phyloP scores from a whole-genome alignment of 179 eudicot genomes.

The Silene noctiflora region DNA sequence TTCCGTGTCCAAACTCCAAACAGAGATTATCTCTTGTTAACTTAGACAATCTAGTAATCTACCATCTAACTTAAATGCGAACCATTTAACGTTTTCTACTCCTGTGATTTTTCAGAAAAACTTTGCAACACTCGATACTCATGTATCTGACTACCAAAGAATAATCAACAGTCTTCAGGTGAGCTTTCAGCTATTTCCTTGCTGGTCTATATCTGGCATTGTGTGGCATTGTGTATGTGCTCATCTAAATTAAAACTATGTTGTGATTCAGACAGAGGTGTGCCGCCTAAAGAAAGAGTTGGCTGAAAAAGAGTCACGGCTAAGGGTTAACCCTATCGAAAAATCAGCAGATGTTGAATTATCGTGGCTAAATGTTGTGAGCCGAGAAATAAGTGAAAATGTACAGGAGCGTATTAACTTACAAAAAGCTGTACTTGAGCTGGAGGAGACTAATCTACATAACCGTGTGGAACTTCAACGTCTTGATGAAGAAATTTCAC shows the following conservation, averaged over 20 bases:
- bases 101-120: constrained; percentile 57
- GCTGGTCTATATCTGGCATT: constrained; percentile 3
- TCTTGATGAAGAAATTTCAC: constrained; percentile 76
- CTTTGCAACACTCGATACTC: constrained; percentile 61
- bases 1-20: not conserved
- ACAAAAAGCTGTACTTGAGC: constrained; percentile 80
- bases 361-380: constrained; percentile 61
- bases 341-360: constrained; percentile 63
- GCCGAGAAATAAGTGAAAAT: constrained; percentile 79
- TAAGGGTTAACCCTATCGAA: constrained; percentile 52
- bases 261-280: constrained; percentile 58
- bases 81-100: not conserved
- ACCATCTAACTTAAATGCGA: not conserved
- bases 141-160: constrained; percentile 79
- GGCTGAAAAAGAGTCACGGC: constrained; percentile 64
- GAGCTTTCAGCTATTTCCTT: constrained; percentile 11
- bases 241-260: constrained; percentile 8
- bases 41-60: not conserved
- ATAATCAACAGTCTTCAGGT: constrained; percentile 88
- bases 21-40: not conserved
- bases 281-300: constrained; percentile 61
- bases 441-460: constrained; percentile 69
- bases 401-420: constrained; percentile 84
- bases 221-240: not conserved
- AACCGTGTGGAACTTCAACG: constrained; percentile 66